Evolutionary conservation across 1,284 basidiomycete species (phyloP).

Genomic region (Wallemia ichthyophaga): DNA sequence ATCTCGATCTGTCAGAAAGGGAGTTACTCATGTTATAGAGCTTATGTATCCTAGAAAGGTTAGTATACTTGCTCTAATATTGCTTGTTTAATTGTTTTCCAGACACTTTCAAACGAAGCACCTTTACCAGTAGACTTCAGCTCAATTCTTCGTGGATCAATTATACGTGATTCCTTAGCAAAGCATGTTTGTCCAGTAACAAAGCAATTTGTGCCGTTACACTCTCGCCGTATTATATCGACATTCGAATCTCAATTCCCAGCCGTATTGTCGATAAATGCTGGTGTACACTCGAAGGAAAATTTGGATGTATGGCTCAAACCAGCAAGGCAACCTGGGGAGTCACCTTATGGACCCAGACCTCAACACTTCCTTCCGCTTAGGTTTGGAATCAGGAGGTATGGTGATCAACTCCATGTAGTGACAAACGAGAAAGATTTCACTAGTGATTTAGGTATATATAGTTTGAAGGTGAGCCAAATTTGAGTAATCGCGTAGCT

Average conservation of each 20-base stretch:
- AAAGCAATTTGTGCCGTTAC: slow-evolving; percentile 40
- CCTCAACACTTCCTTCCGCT: slow-evolving; percentile 12
- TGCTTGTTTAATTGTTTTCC: too few species aligned
- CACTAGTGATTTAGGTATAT: slow-evolving; percentile 23
- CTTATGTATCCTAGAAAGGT: slow-evolving; percentile 60
- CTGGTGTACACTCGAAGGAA: slow-evolving; percentile 47
- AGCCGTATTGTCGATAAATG: slow-evolving; percentile 62
- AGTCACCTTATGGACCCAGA: not conserved
- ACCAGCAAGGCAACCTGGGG: slow-evolving; percentile 7
- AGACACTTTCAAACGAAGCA: slow-evolving; percentile 24
- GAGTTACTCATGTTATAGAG: slow-evolving; percentile 53
- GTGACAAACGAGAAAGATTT: slow-evolving; percentile 24
- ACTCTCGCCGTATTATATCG: slow-evolving; percentile 37
- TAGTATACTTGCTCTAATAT: too few species aligned
- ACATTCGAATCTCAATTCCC: slow-evolving; percentile 30
- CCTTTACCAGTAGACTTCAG: slow-evolving; percentile 28
- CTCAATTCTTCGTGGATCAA: slow-evolving; percentile 38
- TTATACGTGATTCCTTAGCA: slow-evolving; percentile 50
- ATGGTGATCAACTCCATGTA: slow-evolving; percentile 6
- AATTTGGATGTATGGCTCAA: slow-evolving; percentile 49
- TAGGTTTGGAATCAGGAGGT: slow-evolving; percentile 10
- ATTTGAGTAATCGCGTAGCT: not conserved
- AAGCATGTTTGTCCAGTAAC: slow-evolving; percentile 64
- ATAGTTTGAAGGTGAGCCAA: slow-evolving; percentile 35
- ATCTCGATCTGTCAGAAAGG: slow-evolving; percentile 34